Conservation (phyloP, 1,284 basidiomycete species). For the Ganoderma resinaceum region DNA sequence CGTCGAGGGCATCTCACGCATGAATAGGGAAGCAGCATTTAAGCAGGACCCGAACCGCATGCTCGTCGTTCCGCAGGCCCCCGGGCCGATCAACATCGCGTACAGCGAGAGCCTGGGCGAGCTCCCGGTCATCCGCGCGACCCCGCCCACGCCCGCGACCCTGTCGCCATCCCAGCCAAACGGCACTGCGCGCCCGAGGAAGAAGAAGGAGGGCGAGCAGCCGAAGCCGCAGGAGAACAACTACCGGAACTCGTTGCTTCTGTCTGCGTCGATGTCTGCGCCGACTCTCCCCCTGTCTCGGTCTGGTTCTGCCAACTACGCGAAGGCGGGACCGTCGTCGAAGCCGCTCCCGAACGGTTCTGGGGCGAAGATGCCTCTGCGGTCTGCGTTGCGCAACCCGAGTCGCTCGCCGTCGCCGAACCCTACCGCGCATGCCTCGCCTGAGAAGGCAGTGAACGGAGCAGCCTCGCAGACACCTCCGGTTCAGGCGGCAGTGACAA, state of each 20-base stretch:
- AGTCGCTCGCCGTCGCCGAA: conserved; percentile 57
- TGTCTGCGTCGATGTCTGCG: conserved; percentile 32
- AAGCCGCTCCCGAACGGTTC: conserved; percentile 29
- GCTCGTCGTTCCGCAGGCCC: conserved; percentile 47
- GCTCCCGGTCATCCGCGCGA: conserved; percentile 8
- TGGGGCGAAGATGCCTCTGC: conserved; percentile 54
- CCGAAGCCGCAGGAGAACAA: conserved; percentile 22
- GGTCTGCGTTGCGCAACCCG: conserved; percentile 64
- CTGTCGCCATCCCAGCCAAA: conserved; percentile 8
- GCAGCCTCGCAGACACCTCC: neutral
- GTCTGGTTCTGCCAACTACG: neutral
- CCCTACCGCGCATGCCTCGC: conserved; percentile 42
- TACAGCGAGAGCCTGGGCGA: conserved; percentile 23
- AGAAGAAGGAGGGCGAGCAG: neutral
- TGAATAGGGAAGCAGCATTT: conserved; percentile 41
- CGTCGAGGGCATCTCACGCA: conserved; percentile 63
- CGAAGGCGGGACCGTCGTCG: conserved; percentile 14
- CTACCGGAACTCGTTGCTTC: conserved; percentile 26
- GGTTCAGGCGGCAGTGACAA: conserved; percentile 13
- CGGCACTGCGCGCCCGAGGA: neutral
- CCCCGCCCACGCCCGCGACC: neutral
- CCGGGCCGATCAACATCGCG: conserved; percentile 37
- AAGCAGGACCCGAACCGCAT: conserved; percentile 40
- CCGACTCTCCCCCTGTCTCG: conserved; percentile 26
- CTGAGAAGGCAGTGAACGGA: too few species aligned